Base-by-base conservation (phyloP, 768 basidiomycete genomes). In the Boletales sp. region DNA sequence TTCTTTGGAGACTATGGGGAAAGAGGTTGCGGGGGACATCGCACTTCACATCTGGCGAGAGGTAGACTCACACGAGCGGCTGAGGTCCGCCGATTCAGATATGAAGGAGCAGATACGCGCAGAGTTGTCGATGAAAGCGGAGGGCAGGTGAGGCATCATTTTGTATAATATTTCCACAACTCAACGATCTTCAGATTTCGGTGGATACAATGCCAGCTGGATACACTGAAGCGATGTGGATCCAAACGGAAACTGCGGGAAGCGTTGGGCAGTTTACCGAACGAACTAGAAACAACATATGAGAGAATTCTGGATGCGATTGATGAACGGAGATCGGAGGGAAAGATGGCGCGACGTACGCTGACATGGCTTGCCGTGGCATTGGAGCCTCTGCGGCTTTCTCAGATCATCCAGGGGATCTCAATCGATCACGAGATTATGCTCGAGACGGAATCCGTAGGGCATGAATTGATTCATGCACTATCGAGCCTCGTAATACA, bases 161-260 rank as follows among this genome's bases (percentile, higher is more conserved):
- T 43, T 6, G 0, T 27, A 1, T 15, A 12, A 8, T 35, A 5
- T 8, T 1, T 3, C 11, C 0, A 6, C 5, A 4, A 49, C 35
- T 49, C 18, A 48, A 3, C 3, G 9, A 1, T 6, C 8, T 3
- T 4, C n/a, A 51, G 50, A 14, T 51, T 51, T 8, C 50, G 50
- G 1, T 51, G 50, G 50, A 34, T 47, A 14, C 50, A 47, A 18
- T 51, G 50, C 7, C 51, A 52, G 17, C 11, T 52, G 1, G 46
- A 52, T 30, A 24, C 31, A 2, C 41, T 52, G 0, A 32, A 32
- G 18, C 40, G 21, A 32, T 52, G 42, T 13, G 7, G n/a, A 0
- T 31, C 37, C 18, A 11, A 1, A 13, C 13, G 13, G 12, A 27
- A 48, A 14, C 31, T 52, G 12, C 30, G 31, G 18, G 13, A 43